phyloP scores from a whole-genome alignment of 306 rosid genomes.

The Fragaria iinumae region DNA sequence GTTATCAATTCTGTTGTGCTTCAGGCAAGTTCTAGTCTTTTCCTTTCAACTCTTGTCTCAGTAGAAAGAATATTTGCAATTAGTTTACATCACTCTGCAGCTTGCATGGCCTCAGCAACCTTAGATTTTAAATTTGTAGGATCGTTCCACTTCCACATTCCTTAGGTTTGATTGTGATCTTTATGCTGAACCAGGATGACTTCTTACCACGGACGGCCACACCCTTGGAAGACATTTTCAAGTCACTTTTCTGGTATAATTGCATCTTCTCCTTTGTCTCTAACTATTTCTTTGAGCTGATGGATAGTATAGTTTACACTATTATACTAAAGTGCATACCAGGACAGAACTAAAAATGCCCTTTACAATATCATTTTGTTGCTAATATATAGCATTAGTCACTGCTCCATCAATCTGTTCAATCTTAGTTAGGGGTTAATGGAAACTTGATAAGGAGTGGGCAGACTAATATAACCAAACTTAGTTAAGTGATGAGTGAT shows the following conservation, averaged over 20 bases:
- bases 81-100: not conserved
- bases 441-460: not conserved
- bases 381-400: not conserved
- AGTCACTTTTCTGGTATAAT: constrained; percentile 86
- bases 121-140: not conserved
- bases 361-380: not conserved
- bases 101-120: constrained; percentile 9
- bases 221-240: constrained; percentile 95
- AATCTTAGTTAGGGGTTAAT: not conserved
- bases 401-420: not conserved
- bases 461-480: not conserved
- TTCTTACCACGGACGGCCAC: constrained; percentile 96
- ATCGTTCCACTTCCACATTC: not conserved
- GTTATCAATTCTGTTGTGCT: constrained; percentile 85
- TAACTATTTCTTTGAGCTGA: not conserved
- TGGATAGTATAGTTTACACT: not conserved
- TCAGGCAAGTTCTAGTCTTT: constrained; percentile 59
- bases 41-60: constrained; percentile 12
- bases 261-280: constrained; percentile 13
- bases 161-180: constrained; percentile 26
- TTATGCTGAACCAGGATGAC: constrained; percentile 70
- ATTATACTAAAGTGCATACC: no score
- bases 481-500: not conserved
- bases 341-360: not conserved
- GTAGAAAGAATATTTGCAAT: not conserved